Evolutionary conservation across 345 rosid species (phyloP), one percentile per base, ranked within the genome.

Genomic region (Nasturtium officinale): DNA sequence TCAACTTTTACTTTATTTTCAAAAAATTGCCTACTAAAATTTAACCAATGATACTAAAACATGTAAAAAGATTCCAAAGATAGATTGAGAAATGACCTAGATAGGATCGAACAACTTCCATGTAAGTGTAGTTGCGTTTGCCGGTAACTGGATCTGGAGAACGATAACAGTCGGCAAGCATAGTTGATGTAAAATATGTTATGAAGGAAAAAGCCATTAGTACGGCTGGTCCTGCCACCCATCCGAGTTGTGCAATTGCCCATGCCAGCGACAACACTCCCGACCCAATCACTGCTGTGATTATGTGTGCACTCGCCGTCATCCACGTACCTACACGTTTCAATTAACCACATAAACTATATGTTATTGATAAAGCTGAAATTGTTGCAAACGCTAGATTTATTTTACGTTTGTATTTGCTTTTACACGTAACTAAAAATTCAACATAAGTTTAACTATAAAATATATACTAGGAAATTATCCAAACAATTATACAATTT

Each of bases 91-190:
- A 42, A 18, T 12, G 16, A 82, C 98, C 98, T 71, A 93, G 72
- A 78, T 85, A 73, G 58, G 97, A 84, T 61, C 84, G 81, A 42
- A 90, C 92, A 42, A 82, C 96, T 58, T 87, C 97, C 96, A 87
- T 89, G 86, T 93, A 93, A 6, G 96, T 90, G 62, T 93, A 90
- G 80, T 87, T 93, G 64, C 97, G 70, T 42, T 77, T 80, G 43
- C 98, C 97, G 18, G 88, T 78, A 77, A 84, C 76, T 5, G 95
- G 90, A 35, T 85, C 91, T 2, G 97, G 96, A 1, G 90, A 79
- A 28, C 96, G 82, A 70, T 93, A 90, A 64, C 80, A 79, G 71
- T 87, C 98, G 63, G 91, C 96, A 7, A 90, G 92, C 60, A 90
- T 84, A 18, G 90, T 79, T 52, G 95, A 87, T 7, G 97, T 89